Evolutionary conservation across 192 early-diverging fungal genomes (phyloP).

Genomic region (Podila horticola): DNA sequence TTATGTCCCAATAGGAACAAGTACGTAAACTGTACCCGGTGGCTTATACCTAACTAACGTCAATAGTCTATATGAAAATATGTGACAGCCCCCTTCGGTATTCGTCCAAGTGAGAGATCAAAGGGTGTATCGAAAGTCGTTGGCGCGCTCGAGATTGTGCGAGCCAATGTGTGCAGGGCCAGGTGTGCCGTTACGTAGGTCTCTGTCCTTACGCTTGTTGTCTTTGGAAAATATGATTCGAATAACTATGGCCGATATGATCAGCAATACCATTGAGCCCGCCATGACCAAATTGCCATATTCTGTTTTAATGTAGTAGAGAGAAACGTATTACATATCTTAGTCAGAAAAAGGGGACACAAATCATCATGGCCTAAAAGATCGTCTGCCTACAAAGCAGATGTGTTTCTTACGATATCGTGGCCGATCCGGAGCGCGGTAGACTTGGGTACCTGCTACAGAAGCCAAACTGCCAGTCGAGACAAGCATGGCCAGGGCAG

Average conservation of each 20-base stretch:
- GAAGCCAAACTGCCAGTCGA: constrained; percentile 63
- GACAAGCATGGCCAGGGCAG: constrained; percentile 58
- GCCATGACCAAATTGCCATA: background rate
- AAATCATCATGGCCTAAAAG: too few relatives aligned
- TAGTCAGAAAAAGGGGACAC: too few relatives aligned
- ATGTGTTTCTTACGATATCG: constrained; percentile 46
- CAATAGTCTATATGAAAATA: too few relatives aligned
- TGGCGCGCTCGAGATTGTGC: background rate
- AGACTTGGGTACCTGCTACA: constrained; percentile 70
- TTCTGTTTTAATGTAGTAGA: background rate
- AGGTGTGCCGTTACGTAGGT: background rate
- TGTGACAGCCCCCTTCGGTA: too few relatives aligned
- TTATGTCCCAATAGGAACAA: too few relatives aligned
- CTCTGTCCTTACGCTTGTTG: background rate
- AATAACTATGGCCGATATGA: background rate
- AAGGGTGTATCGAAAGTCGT: background rate
- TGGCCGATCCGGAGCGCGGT: constrained; percentile 60
- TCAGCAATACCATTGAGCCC: background rate
- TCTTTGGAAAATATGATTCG: background rate
- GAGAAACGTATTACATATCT: too few relatives aligned
- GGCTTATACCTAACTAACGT: too few relatives aligned
- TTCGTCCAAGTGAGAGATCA: too few relatives aligned
- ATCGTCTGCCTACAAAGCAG: too few relatives aligned
- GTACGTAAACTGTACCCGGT: too few relatives aligned
- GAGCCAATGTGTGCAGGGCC: background rate